Percentiles rank a stretch among this genome's conserved stretches.
Evolutionary conservation across 2,329 filamentous ascomycete species (phyloP).

Genomic region (Fusarium keratoplasticum): DNA sequence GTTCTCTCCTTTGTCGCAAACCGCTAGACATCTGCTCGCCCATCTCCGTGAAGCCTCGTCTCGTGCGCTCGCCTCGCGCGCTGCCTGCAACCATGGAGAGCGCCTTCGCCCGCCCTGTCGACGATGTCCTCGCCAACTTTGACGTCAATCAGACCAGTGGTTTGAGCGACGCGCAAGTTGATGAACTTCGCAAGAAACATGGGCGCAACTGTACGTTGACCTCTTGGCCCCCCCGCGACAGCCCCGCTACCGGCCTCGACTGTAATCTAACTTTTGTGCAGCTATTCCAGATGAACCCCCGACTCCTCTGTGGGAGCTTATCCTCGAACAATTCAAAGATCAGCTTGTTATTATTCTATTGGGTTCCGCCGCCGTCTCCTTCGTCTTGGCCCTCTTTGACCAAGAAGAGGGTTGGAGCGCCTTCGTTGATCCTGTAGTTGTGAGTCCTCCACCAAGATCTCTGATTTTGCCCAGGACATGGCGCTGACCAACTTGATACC

Average conservation of each 20-base stretch:
- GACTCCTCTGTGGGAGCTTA: constrained; percentile 94
- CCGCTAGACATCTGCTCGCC: background rate
- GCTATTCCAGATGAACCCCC: constrained; percentile 87
- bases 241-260: constrained; percentile 15
- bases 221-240: constrained; percentile 7
- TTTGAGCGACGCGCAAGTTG: constrained; percentile 70
- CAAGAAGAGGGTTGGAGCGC: constrained; percentile 94
- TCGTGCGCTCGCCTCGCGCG: constrained; percentile 37
- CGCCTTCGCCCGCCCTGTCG: constrained; percentile 69
- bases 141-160: constrained; percentile 66
- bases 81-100: constrained; percentile 64
- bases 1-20: constrained; percentile 30
- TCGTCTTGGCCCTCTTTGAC: constrained; percentile 92
- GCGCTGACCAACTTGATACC: constrained; percentile 12
- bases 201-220: constrained; percentile 72
- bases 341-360: constrained; percentile 96
- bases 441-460: constrained; percentile 62
- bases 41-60: constrained; percentile 15
- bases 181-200: constrained; percentile 66
- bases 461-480: constrained; percentile 1
- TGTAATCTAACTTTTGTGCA: constrained; percentile 45
- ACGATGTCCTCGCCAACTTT: constrained; percentile 70
- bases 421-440: constrained; percentile 95
- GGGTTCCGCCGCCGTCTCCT: constrained; percentile 92
- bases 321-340: constrained; percentile 99